A percentile compares a stretch with the other conserved stretches of the same genome.
These are phyloP conservation scores for Gnaphalium uliginosum DNA, from an alignment of 129 eudicot genomes.

Conservation along the genomic window DNA sequence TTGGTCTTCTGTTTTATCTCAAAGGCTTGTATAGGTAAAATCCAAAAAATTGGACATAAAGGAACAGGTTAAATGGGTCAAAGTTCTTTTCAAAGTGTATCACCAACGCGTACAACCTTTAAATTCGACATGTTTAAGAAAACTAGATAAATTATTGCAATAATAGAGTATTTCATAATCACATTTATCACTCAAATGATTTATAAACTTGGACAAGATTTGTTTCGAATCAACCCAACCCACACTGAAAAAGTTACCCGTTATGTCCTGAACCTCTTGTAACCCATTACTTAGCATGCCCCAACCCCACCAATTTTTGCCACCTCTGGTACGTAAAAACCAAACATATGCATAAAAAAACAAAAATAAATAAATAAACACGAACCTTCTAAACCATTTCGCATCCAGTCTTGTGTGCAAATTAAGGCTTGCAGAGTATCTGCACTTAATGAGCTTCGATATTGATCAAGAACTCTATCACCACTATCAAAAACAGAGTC, in stretches of 20 bases:
- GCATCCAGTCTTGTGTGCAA: slow-evolving; percentile 91
- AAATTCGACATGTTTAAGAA: neutral
- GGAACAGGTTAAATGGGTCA: neutral
- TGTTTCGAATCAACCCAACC: neutral
- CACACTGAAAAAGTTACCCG: neutral
- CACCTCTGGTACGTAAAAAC: neutral
- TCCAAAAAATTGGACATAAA: neutral
- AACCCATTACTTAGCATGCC: neutral
- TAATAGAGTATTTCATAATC: neutral
- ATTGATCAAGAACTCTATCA: slow-evolving; percentile 59
- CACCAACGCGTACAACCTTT: neutral
- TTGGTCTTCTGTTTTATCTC: neutral
- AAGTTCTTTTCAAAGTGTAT: neutral
- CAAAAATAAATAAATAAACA: slow-evolving; percentile 10
- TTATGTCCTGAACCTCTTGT: neutral
- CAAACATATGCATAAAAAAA: neutral
- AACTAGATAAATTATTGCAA: neutral
- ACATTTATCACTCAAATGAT: neutral
- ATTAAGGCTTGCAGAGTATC: slow-evolving; percentile 83
- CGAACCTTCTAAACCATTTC: slow-evolving; percentile 60
- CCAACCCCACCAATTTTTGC: neutral
- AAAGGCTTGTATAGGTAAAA: neutral
- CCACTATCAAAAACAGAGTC: slow-evolving; percentile 59
- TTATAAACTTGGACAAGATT: neutral
- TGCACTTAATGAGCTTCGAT: slow-evolving; percentile 60